Base-by-base conservation (phyloP, 345 rosid genomes). In the Euphorbia pulcherrima region DNA sequence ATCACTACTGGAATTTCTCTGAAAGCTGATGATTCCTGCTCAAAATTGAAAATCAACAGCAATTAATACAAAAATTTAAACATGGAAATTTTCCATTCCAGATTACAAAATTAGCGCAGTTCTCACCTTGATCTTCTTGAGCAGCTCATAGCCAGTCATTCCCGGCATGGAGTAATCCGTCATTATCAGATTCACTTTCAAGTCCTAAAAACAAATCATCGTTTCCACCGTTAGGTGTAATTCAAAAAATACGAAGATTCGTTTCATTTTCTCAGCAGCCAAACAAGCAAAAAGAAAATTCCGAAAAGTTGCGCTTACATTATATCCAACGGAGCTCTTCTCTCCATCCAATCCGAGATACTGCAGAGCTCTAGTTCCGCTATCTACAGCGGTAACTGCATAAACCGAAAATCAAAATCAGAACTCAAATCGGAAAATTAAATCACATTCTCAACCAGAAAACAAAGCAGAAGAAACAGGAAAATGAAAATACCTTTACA, bases 81-180 rank as follows among this genome's bases (percentile, higher is more conserved):
- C 21, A 6, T 2, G 12, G 17, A n/a, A 28, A 47, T 28, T 28
- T 53, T 39, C 52, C 40, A 20, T 8, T 41, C 8, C 40, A 35
- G 21, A 13, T 1, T 13, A 17, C 57, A 35, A 28, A 16, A 17
- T 23, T 54, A 26, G 17, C 4, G 4, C 11, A 48, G 23, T 1
- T 13, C 57, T 41, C 18, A 89, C 96, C 86, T 89, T 89, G 65
- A 87, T 89, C 80, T 79, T 90, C 69, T 90, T 90, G 1, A 90
- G 76, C 53, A 90, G 83, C 64, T 90, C 96, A 68, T 87, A 90
- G 28, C 96, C 96, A 12, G 87, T 87, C 92, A 90, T 86, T 28
- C 92, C 96, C 1, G 91, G 92, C 96, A 90, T 90, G 16, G 96
- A 87, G 63, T 90, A 87, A 71, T 89, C 95, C 0, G 95, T 89